These are phyloP conservation scores for Andalucia godoyi DNA, from an alignment of 78 protist genomes.

Conservation along the genomic window DNA sequence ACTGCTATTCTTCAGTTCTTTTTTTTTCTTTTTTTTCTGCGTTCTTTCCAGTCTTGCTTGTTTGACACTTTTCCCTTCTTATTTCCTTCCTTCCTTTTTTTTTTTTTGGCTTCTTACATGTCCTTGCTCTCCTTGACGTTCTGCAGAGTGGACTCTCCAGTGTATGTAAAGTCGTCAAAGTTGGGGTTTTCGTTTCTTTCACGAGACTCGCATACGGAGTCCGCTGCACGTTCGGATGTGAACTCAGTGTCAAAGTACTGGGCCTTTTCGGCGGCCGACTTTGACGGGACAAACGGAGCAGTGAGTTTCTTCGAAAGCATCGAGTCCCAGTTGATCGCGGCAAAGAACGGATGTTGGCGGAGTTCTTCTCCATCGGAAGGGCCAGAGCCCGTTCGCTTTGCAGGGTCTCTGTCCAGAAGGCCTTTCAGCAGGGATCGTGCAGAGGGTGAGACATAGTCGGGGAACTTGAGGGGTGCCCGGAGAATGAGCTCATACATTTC, in stretches of 20 bases:
- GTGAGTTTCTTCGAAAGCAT: conserved; percentile 15
- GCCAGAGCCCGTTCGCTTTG: conserved; percentile 33
- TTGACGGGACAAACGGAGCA: conserved; percentile 44
- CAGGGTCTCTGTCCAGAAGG: conserved; percentile 19
- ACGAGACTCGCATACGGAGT: no score
- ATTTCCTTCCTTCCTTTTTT: no score
- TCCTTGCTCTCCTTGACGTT: no score
- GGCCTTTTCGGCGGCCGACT: not conserved
- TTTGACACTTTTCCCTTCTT: no score
- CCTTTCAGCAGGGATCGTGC: not conserved
- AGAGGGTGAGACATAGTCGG: conserved; percentile 3
- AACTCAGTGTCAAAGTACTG: conserved; percentile 20
- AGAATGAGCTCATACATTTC: conserved; percentile 49
- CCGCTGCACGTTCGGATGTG: conserved; percentile 8
- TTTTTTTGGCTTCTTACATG: no score
- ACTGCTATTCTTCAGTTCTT: no score
- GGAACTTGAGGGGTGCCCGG: conserved; percentile 10
- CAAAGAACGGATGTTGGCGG: conserved; percentile 68
- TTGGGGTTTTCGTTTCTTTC: no score
- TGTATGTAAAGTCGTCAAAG: no score
- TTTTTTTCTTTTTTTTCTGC: no score
- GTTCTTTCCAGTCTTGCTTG: no score
- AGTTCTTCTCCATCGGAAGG: conserved; percentile 18
- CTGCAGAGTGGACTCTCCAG: no score
- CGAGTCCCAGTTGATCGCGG: conserved; percentile 54